Evolutionary conservation across 805 yeast genomes (phyloP), one percentile per base, ranked within the genome.

Genomic region (Saccharomycopsis schoenii): DNA sequence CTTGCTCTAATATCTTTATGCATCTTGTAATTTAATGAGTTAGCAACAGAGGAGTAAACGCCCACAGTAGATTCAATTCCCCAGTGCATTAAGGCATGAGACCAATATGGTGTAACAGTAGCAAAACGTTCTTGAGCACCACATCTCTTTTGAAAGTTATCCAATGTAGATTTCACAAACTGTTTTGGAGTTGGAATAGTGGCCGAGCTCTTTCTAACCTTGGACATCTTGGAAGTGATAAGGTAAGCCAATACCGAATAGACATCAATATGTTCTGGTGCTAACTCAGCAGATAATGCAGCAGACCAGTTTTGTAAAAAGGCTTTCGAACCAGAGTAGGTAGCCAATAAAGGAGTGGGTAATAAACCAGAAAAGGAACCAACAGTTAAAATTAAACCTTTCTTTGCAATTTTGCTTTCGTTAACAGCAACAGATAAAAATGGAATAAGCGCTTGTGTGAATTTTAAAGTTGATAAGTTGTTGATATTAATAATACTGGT

Each of bases 221-320:
- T 94, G 55, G 97, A 92, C 97, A 94, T 91, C 64, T 96, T 88
- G 40, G 97, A 88, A 5, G 97, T 87, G 50, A 94, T 98, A 67
- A 94, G 78, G 73, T 94, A 94, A 10, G 97, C 89, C 55, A 92
- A 72, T 37, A 88, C 85, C 52, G 90, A 76, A 74, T 93, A 91
- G 61, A 90, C 97, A 69, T 94, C 99, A 65, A 94, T 80, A 24
- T 84, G 83, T 59, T 80, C 72, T 0, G 81, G 73, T 59, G 78
- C 76, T 68, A 94, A 79, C 74, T 94, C 99, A 41, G 92, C 91
- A 17, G 97, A 88, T 66, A 94, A 78, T 1, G 97, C 91, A 58
- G 82, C 76, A 57, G 94, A 88, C 98, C 99, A 94, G 62, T 84
- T 83, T 76, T 94, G 97, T 71, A 94, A 79, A 73, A 94, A 94